Base-by-base conservation (phyloP, 2,329 filamentous ascomycete species). In the Penicillium italicum region DNA sequence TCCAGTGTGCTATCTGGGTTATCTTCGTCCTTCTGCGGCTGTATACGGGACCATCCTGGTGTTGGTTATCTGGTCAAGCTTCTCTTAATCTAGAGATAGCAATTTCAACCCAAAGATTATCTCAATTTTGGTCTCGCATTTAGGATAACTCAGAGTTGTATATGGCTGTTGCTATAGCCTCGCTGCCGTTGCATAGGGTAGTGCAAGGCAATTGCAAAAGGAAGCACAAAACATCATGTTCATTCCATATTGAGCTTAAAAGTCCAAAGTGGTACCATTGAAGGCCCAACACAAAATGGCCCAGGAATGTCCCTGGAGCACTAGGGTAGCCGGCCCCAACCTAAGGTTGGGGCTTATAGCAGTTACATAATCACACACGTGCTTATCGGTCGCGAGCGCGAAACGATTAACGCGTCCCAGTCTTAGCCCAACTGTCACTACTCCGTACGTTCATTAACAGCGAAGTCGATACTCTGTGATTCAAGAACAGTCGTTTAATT, bases 301-400 rank as follows among this genome's bases (percentile, higher is more conserved):
- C 1, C 4, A 11, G 26, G 7, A 12, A 24, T 16, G 20, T 22
- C 37, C 14, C 22, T 41, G 9, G 38, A 22, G 38, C 37, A 38
- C 3, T n/a, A n/a, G n/a, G n/a, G n/a, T n/a, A n/a, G n/a, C n/a
- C n/a, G n/a, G n/a, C n/a, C n/a, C n/a, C n/a, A n/a, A n/a, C n/a
- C n/a, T n/a, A n/a, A n/a, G n/a, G n/a, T n/a, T n/a, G n/a, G n/a
- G n/a, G n/a, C n/a, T n/a, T n/a, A 36, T 20, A 22, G 11, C 40
- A 22, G 30, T 58, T 57, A 61, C 43, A 33, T 64, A 60, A 62
- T 18, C 42, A 10, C 45, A 48, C 59, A 62, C 59, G 61, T 63
- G 57, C 57, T 63, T 62, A 64, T 64, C 60, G 56, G 54, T 59
- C 62, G 62, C 62, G 62, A 48, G 52, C 62, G 62, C 54, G 61